Base-by-base conservation (phyloP, 768 basidiomycete genomes). In the Austroboletus eburneus region DNA sequence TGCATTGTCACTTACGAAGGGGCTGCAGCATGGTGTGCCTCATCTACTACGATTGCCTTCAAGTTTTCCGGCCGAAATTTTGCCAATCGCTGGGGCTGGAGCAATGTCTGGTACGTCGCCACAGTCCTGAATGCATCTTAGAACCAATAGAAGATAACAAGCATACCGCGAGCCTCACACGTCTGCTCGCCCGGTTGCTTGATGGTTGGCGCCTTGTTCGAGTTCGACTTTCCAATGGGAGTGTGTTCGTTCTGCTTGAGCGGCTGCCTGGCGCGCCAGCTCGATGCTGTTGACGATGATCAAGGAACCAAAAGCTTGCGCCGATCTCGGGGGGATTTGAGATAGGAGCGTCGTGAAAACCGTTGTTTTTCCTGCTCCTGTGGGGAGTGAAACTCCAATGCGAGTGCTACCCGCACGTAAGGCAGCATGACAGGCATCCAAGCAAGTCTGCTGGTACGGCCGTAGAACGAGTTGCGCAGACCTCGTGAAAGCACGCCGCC, bases 11-110 rank as follows among this genome's bases (percentile, higher is more conserved):
- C 29, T 45, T 69, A 94, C 82, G 93, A 92, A 24, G 85, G 83
- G 9, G 94, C 89, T 32, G 90, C 93, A 23, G 94, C 88, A 65
- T 98, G 95, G 62, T 97, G 95, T 1, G 94, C 94, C 67, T 96
- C 93, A 58, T 96, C 93, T 3, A 96, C 73, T 37, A 95, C 81
- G 48, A 96, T 72, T 14, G 85, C 86, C 57, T 86, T 91, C 51
- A 90, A 66, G 38, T 51, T 58, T 9, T 64, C 58, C 3, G 86
- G 84, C 57, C 83, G 72, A 61, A 94, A 95, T 62, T 94, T 95
- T 6, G 71, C 72, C 45, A 92, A 60, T 17, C 90, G 76, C 9
- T 76, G 68, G 5, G 73, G 64, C 46, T 77, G 83, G 27, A 82
- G 72, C 10, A 94, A 71, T 0, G 89, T 95, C 64, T 96, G 91